Evolutionary conservation across 495 filamentous ascomycete genomes (phyloP), one percentile per base, ranked within the genome.

Genomic region (Aspergillus bertholletiae): DNA sequence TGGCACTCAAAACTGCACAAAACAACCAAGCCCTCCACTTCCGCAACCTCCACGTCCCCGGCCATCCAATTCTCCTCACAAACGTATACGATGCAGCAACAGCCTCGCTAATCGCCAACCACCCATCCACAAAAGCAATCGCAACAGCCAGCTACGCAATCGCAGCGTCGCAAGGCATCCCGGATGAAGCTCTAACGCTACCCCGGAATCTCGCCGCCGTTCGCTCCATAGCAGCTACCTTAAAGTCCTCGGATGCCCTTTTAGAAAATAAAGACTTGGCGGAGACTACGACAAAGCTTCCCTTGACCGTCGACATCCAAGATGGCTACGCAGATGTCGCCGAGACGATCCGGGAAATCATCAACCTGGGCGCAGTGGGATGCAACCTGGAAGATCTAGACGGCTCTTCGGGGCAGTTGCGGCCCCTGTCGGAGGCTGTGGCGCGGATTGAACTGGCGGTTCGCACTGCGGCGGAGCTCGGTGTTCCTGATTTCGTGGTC

Each of bases 161-260:
- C 23, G 78, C 81, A 2, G 60, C 64, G 13, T 58, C 69, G 2
- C 61, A 64, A 27, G 77, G 75, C 32, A 57, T 72, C 11, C 48
- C 65, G 1, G 80, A 84, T 61, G 60, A 66, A 7, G 56, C 69
- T 7, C 67, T 85, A 18, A 70, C 66, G 0, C 64, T 74, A 9
- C 47, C 70, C 54, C 72, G 85, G 17, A 83, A 86, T 28, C 64
- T 83, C 7, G 73, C 81, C 5, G 86, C 89, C 26, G 86, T 95
- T 52, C 79, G 89, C n/a, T 84, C 88, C n/a, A 96, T 97, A 55
- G 87, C 90, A 3, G 82, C 87, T 3, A 88, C 72, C 15, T 65
- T 69, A 7, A 54, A 47, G 22, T 40, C 56, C 24, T 54, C 57
- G 23, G 52, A 61, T 47, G 44, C 49, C 11, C n/a, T n/a, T n/a